These are phyloP conservation scores for Pseudonitzschia multistriata DNA, from an alignment of 108 stramenopile species.

Conservation along the genomic window DNA sequence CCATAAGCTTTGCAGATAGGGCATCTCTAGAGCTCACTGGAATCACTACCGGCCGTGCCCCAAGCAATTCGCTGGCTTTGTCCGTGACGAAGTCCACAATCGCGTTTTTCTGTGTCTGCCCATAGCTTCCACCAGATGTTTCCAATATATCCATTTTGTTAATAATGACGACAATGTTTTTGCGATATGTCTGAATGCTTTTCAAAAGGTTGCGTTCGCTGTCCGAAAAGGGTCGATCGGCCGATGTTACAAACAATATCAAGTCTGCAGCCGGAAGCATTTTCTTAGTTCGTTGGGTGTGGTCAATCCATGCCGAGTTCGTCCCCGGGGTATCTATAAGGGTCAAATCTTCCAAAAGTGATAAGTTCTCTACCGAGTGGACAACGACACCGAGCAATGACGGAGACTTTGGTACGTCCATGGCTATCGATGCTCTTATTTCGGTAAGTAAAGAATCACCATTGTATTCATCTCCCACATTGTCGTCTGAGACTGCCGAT, in stretches of 20 bases:
- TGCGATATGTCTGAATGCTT: constrained; percentile 67
- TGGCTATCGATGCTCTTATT: background rate
- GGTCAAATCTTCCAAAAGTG: constrained; percentile 65
- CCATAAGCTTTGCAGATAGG: constrained; percentile 54
- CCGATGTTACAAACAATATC: constrained; percentile 81
- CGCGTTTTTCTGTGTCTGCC: constrained; percentile 49
- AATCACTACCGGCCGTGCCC: constrained; percentile 67
- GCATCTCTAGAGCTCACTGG: constrained; percentile 75
- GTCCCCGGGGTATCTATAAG: constrained; percentile 87
- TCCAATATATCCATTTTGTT: constrained; percentile 89
- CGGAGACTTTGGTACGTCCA: background rate
- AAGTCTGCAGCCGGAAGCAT: constrained; percentile 79
- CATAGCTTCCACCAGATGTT: constrained; percentile 59
- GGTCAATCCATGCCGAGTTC: constrained; percentile 72
- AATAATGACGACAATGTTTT: constrained; percentile 72
- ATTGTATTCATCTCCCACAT: constrained; percentile 12
- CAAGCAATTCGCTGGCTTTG: constrained; percentile 68
- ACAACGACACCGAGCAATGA: constrained; percentile 29
- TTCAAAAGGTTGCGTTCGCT: constrained; percentile 57
- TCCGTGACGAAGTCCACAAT: constrained; percentile 79
- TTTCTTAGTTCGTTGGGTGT: constrained; percentile 63
- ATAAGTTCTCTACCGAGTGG: constrained; percentile 41
- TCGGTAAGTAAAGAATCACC: background rate
- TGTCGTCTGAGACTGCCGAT: background rate
- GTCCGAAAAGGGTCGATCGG: constrained; percentile 83